These are phyloP conservation scores for Sphagnum magellanicum DNA, from an alignment of 228 moss, liverwort and hornwort genomes.

Conservation along the genomic window DNA sequence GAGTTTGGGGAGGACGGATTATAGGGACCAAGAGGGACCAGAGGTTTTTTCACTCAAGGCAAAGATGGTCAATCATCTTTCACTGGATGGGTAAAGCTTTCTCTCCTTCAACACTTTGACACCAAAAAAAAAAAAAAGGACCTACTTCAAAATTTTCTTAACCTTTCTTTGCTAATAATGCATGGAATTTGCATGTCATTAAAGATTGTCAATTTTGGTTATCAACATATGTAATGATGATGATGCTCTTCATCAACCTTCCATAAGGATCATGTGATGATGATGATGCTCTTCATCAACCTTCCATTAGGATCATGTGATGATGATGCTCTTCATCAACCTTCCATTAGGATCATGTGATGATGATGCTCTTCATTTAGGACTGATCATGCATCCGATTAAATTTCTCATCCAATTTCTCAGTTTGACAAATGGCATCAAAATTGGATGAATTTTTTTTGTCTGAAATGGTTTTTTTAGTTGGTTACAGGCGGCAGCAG, in stretches of 20 bases:
- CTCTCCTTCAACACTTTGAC: not conserved
- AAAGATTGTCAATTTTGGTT: not conserved
- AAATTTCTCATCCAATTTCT: slow-evolving; percentile 22
- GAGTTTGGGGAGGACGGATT: not conserved
- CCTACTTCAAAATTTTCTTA: not conserved
- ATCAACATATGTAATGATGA: not conserved
- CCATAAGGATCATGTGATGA: not conserved
- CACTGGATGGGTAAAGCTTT: not conserved
- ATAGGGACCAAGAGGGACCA: slow-evolving; percentile 5
- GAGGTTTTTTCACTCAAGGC: not conserved
- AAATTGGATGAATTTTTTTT: not conserved
- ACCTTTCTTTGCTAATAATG: not conserved
- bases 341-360: not conserved
- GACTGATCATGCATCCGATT: not conserved
- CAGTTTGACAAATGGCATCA: not conserved
- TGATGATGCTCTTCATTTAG: not conserved
- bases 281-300: not conserved
- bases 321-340: not conserved
- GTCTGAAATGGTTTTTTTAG: not conserved
- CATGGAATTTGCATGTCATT: not conserved
- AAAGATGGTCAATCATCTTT: not conserved
- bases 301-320: not conserved
- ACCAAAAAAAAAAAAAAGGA: not conserved
- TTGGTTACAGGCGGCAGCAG: slow-evolving; percentile 20
- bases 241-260: not conserved